Conservation (phyloP, 345 rosid genomes). For the Raphanus raphanistrum region DNA sequence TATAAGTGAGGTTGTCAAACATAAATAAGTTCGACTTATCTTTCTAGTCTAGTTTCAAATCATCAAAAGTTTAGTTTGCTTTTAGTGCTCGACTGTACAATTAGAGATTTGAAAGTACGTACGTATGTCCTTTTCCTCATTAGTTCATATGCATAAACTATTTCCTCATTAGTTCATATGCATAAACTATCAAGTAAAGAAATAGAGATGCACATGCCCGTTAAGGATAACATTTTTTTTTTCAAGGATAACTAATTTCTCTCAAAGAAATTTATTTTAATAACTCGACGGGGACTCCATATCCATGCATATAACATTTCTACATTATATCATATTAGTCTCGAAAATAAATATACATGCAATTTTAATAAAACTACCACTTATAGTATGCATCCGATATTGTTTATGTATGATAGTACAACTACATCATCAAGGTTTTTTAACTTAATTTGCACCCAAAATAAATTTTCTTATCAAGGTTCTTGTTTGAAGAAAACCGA, state of each 20-base stretch:
- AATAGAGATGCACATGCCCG: neutral
- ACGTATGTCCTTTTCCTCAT: neutral
- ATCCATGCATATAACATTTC: neutral
- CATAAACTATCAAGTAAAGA: neutral
- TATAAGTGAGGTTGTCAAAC: neutral
- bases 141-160: too few relatives aligned
- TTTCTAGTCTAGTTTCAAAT: neutral
- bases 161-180: neutral
- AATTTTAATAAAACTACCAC: constrained; percentile 14
- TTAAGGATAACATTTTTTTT: neutral
- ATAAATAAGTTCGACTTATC: neutral
- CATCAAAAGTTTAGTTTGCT: neutral
- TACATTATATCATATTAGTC: neutral
- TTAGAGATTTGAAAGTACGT: neutral
- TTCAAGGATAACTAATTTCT: neutral
- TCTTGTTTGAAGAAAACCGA: constrained; percentile 46
- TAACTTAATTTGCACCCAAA: neutral
- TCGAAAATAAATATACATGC: constrained; percentile 6
- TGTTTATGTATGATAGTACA: constrained; percentile 10
- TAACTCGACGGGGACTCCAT: neutral
- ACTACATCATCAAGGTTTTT: neutral
- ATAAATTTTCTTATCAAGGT: neutral
- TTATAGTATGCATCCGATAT: constrained; percentile 19
- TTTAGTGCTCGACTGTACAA: too few relatives aligned
- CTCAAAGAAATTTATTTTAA: neutral